A percentile compares a stretch with the other conserved stretches of the same genome.
Conservation (phyloP, 768 basidiomycete species). For the Russula earlei region DNA sequence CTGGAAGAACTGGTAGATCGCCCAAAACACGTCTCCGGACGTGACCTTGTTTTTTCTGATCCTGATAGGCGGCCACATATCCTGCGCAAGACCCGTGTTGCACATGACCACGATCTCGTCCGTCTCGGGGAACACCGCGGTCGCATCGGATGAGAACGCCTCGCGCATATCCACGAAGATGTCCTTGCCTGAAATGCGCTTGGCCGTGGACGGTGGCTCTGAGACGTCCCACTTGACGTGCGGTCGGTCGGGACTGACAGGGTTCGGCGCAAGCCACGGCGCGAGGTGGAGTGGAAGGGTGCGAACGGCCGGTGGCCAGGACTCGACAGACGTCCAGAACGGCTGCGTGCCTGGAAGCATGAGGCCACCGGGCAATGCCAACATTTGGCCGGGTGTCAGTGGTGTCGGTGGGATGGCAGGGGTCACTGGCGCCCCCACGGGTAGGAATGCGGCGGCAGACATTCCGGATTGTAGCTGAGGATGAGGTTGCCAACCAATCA, state of each 20-base stretch:
- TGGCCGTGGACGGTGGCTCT: slow-evolving; percentile 9
- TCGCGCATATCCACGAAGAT: slow-evolving; percentile 14
- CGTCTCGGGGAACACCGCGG: slow-evolving; percentile 12
- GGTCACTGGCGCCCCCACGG: not conserved
- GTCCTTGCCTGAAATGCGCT: slow-evolving; percentile 14
- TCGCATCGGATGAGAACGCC: not conserved
- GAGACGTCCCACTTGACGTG: slow-evolving; percentile 15
- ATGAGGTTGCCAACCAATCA: not conserved
- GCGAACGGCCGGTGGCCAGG: slow-evolving; percentile 12
- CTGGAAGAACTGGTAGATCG: slow-evolving; percentile 18
- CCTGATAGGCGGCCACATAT: slow-evolving; percentile 12
- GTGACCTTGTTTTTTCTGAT: slow-evolving; percentile 7
- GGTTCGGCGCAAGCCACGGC: slow-evolving; percentile 16
- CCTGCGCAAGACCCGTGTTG: not conserved
- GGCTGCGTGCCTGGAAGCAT: not conserved
- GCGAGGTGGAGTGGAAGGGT: slow-evolving; percentile 15
- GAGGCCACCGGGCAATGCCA: not conserved
- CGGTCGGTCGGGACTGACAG: slow-evolving; percentile 5
- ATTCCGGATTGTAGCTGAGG: not conserved
- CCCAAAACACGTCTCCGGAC: slow-evolving; percentile 15
- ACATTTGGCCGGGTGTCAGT: not conserved
- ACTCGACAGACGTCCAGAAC: slow-evolving; percentile 9
- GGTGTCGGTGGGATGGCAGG: slow-evolving; percentile 4
- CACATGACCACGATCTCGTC: slow-evolving; percentile 9
- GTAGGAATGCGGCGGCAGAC: not conserved